Base-by-base conservation (phyloP, 768 basidiomycete species). In the Boletus rex-veris region DNA sequence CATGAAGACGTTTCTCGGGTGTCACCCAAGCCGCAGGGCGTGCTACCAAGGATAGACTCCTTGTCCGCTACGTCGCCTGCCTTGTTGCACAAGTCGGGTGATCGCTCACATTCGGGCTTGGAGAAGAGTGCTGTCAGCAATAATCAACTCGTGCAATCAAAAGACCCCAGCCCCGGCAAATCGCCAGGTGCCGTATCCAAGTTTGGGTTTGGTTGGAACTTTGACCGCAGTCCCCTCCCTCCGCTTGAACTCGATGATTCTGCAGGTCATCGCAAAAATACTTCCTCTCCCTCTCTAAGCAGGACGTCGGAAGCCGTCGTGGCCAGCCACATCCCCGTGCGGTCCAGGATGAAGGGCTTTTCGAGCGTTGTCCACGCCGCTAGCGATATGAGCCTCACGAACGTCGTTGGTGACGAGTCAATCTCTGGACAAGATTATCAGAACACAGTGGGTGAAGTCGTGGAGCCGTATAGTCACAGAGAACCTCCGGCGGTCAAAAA, bases 321-420 rank as follows among this genome's bases (percentile, higher is more conserved):
- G 16, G 55, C 68, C 8, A 80, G 79, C 49, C 71, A 74, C 30
- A 79, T 82, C 49, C 80, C 80, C 14, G 70, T 79, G 5, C 71
- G 71, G 21, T 71, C 78, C 16, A 71, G 74, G 18, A 59, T 66
- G 47, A 77, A 75, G 59, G 57, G 51, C 6, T 62, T 55, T 44
- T 63, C 56, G n/a, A 54, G 44, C 41, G 39, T 55, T 44, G 52
- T 55, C 14, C 54, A 64, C 18, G 59, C 39, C 7, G 33, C 57
- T 4, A 68, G 58, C 15, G 56, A 61, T 53, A 56, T 55, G 51
- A 67, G 61, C 19, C 11, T 69, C 40, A 67, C 67, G 4, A 42
- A 59, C n/a, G 48, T 60, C 43, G 61, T 58, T 38, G 57, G 54
- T 33, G 64, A 63, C 18, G 68, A 61, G 18, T 58, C 53, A n/a